Percentiles rank a stretch among this genome's conserved stretches.
Evolutionary conservation across 2,329 filamentous ascomycete species (phyloP).

Genomic region (Thelonectria rubi): DNA sequence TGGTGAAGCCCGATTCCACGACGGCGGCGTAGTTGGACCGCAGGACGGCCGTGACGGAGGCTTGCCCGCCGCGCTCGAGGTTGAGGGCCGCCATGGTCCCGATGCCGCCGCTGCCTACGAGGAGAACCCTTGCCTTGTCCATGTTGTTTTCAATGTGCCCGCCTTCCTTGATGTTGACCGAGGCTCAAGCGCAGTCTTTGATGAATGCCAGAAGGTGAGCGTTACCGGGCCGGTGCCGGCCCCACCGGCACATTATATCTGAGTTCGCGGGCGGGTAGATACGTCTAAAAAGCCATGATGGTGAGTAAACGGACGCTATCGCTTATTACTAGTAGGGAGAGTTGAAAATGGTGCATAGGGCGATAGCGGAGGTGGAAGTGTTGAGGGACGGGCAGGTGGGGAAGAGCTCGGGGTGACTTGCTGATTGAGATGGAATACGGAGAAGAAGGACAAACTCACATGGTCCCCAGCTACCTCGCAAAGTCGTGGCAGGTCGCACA

Average conservation of each 20-base stretch:
- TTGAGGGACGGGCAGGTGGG: no score
- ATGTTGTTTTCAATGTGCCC: not conserved
- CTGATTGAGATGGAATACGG: no score
- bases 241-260: slow-evolving; percentile 2
- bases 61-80: slow-evolving; percentile 33
- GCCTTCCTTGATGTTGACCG: not conserved
- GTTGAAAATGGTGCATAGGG: not conserved
- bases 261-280: not conserved
- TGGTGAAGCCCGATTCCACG: slow-evolving; percentile 35
- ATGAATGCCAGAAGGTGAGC: not conserved
- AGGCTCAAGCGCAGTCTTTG: no score
- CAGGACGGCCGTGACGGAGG: slow-evolving; percentile 38
- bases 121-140: slow-evolving; percentile 19
- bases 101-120: slow-evolving; percentile 40
- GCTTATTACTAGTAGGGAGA: not conserved
- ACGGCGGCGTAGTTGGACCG: slow-evolving; percentile 38
- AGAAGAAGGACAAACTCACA: no score
- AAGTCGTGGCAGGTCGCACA: no score
- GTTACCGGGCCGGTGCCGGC: slow-evolving; percentile 9
- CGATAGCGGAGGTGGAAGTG: no score
- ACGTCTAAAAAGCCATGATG: not conserved
- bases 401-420: no score
- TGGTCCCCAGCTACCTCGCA: no score
- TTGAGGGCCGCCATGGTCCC: slow-evolving; percentile 39
- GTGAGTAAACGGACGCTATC: no score